Evolutionary conservation across 2,329 filamentous ascomycete genomes (phyloP), one percentile per base, ranked within the genome.

Genomic region (Epichloe gansuensis): DNA sequence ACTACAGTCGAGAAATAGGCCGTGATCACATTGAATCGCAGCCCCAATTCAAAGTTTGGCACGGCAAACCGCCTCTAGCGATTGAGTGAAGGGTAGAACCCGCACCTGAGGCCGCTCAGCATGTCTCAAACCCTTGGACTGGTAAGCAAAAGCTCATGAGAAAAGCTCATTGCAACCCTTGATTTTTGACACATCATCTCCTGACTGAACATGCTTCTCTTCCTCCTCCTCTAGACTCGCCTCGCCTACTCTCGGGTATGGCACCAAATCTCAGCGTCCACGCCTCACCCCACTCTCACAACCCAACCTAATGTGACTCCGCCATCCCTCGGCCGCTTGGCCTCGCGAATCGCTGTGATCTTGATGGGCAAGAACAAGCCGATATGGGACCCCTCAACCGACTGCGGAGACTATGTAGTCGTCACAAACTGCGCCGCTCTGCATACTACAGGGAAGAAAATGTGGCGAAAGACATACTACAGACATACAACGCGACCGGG

Each of bases 281-380:
- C 75, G 60, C 84, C 71, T 68, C 81, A 85, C 63, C 70, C 75
- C n/a, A 75, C 70, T 15, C 79, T 85, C 61, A 82, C 72, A 61
- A 83, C 71, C 56, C 76, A 69, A 67, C 77, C 61, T 59, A 71
- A 75, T 60, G 68, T 82, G 25, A 82, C 82, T 21, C 77, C 82
- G 17, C 89, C 90, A 13, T 83, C 89, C n/a, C 85, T 96, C 42
- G 91, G 91, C 61, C 89, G 91, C 43, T 78, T 96, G 50, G 91
- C 91, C 56, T 89, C 86, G 51, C 83, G 86, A 57, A 95, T 96
- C 69, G 91, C 91, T 56, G 76, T 85, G 51, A 77, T 88, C 55
- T 82, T 96, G 50, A 96, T 97, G 91, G 93, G 93, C 73, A 98
- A 98, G 77, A 86, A 98, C 79, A 98, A 98, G 74, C 93, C 93